Percentiles rank a stretch among this genome's conserved stretches.
Conservation (phyloP, 2,329 filamentous ascomycete species). For the Exophiala sideris region DNA sequence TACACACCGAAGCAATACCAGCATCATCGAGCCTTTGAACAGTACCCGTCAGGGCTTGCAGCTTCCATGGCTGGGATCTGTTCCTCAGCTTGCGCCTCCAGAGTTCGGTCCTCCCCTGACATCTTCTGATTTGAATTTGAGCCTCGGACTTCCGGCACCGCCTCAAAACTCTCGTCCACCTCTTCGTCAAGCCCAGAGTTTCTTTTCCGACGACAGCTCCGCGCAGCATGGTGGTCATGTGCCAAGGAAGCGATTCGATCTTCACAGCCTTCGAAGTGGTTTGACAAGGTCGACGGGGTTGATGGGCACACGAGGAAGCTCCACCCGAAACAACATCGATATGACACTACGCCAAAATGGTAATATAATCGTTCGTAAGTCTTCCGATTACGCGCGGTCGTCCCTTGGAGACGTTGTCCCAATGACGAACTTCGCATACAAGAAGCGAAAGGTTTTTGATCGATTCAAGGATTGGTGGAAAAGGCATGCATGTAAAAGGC, state of each 20-base stretch:
- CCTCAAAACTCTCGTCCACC: conserved; percentile 18
- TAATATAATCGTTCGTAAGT: conserved; percentile 14
- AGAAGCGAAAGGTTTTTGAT: conserved; percentile 26
- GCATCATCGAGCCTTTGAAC: conserved; percentile 26
- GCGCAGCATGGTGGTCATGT: conserved; percentile 10
- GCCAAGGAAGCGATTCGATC: conserved; percentile 17
- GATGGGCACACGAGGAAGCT: conserved; percentile 10
- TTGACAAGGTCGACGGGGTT: conserved; percentile 18
- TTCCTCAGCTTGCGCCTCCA: conserved; percentile 23
- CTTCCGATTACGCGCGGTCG: conserved; percentile 14
- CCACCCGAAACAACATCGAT: conserved; percentile 1
- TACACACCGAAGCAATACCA: conserved; percentile 26
- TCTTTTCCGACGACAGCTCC: conserved; percentile 41
- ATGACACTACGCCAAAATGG: conserved; percentile 9
- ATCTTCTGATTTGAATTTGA: conserved; percentile 24
- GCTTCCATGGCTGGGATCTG: conserved; percentile 13
- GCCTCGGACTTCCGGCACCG: conserved; percentile 24
- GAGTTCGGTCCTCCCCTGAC: conserved; percentile 25
- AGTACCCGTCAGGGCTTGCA: conserved; percentile 21
- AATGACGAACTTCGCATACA: conserved; percentile 29
- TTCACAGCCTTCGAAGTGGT: conserved; percentile 20
- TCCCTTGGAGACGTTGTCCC: conserved; percentile 16
- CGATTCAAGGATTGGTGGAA: conserved; percentile 28
- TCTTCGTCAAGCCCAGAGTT: conserved; percentile 33
- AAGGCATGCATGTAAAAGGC: conserved; percentile 24